phyloP scores from a whole-genome alignment of 2,329 filamentous ascomycete species.

The Neopestalotiopsis clavispora region DNA sequence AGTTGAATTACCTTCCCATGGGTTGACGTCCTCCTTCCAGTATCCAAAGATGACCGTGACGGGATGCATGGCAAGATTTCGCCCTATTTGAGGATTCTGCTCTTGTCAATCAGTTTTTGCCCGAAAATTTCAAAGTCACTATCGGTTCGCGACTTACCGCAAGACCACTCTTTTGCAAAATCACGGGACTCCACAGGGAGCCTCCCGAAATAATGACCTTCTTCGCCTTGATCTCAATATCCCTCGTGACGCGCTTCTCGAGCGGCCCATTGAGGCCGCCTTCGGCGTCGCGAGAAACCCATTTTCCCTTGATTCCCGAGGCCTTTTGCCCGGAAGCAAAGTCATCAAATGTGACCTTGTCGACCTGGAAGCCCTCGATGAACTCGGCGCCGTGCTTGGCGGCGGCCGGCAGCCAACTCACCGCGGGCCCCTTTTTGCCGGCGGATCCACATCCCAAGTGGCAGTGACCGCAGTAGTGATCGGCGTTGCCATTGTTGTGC shows the following conservation, averaged over 20 bases:
- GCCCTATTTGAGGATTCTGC: slow-evolving; percentile 77
- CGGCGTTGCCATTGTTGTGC: slow-evolving; percentile 68
- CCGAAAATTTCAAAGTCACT: too few species aligned
- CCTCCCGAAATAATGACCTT: slow-evolving; percentile 77
- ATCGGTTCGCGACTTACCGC: slow-evolving; percentile 46
- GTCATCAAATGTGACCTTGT: slow-evolving; percentile 61
- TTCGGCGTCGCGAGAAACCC: slow-evolving; percentile 64
- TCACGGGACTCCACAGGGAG: slow-evolving; percentile 73
- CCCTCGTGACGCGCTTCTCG: slow-evolving; percentile 54
- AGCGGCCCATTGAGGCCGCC: slow-evolving; percentile 57
- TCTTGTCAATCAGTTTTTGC: slow-evolving; percentile 21
- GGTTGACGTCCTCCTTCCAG: slow-evolving; percentile 69
- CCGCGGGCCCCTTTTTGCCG: slow-evolving; percentile 70
- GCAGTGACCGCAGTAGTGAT: slow-evolving; percentile 64
- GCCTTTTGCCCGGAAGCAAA: slow-evolving; percentile 43
- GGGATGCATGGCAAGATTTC: slow-evolving; percentile 81
- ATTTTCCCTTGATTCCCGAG: slow-evolving; percentile 15
- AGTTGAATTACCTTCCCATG: slow-evolving; percentile 59
- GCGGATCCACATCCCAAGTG: slow-evolving; percentile 51
- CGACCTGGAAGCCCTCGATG: slow-evolving; percentile 69
- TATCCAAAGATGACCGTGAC: slow-evolving; percentile 61
- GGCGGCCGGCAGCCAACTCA: slow-evolving; percentile 72
- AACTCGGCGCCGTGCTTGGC: slow-evolving; percentile 69
- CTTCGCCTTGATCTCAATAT: slow-evolving; percentile 75
- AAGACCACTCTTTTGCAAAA: slow-evolving; percentile 77